Percentiles rank a stretch among this genome's conserved stretches.
These are phyloP conservation scores for Agastache rugosa DNA, from an alignment of 257 asterid species.

Conservation along the genomic window DNA sequence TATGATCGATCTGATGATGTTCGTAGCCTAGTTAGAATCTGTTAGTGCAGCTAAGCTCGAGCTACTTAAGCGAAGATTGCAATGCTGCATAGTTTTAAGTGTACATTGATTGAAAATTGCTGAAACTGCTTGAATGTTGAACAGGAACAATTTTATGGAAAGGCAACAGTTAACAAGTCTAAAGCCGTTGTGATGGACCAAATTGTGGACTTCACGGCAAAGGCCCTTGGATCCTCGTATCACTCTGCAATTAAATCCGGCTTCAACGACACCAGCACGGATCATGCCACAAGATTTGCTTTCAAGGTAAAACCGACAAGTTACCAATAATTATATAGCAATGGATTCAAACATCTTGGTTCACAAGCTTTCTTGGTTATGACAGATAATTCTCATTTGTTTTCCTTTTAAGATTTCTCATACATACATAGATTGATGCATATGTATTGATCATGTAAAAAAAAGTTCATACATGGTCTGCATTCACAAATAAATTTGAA, in stretches of 20 bases:
- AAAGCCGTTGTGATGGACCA: conserved; percentile 47
- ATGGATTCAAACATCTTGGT: not conserved
- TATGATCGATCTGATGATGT: not conserved
- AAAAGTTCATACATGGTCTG: not conserved
- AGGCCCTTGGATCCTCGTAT: conserved; percentile 52
- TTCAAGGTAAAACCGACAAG: conserved; percentile 65
- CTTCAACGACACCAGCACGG: conserved; percentile 58
- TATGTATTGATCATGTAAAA: not conserved
- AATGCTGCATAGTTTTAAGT: not conserved
- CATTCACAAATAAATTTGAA: not conserved
- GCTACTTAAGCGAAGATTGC: not conserved
- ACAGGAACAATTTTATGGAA: conserved; percentile 68
- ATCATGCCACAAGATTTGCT: conserved; percentile 66
- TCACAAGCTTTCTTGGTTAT: not conserved
- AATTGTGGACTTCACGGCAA: conserved; percentile 45
- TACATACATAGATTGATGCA: not conserved
- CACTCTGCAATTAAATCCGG: conserved; percentile 57
- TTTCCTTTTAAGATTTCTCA: not conserved
- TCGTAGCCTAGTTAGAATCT: not conserved
- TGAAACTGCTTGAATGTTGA: conserved; percentile 23
- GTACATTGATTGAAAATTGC: not conserved
- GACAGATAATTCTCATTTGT: not conserved
- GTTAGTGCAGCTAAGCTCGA: not conserved
- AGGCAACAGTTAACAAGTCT: conserved; percentile 60
- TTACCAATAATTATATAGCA: not conserved